A percentile compares a stretch with the other conserved stretches of the same genome.
Conservation (phyloP, 2,329 filamentous ascomycete genomes). For the Epichloe aotearoae region DNA sequence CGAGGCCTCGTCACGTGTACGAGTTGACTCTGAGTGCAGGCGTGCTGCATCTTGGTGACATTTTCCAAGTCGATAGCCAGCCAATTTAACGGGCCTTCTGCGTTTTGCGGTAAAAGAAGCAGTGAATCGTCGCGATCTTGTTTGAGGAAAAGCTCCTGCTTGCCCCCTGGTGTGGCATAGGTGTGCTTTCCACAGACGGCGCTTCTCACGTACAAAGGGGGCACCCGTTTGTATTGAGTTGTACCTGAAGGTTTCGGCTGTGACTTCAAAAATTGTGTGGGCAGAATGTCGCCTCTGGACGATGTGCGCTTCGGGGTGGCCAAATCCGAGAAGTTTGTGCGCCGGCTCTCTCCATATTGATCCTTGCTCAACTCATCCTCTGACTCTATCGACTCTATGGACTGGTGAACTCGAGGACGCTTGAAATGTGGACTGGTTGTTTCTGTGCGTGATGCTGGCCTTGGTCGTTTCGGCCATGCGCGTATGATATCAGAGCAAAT, state of each 20-base stretch:
- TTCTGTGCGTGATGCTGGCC: slow-evolving; percentile 1
- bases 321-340: slow-evolving; percentile 7
- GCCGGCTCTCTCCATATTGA: slow-evolving; percentile 7
- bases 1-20: slow-evolving; percentile 13
- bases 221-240: background rate
- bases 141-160: slow-evolving; percentile 1
- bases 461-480: slow-evolving; percentile 2
- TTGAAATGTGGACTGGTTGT: slow-evolving; percentile 9
- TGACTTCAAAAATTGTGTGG: slow-evolving; percentile 10
- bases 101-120: background rate
- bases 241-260: background rate
- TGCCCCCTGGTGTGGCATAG: slow-evolving; percentile 1
- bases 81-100: slow-evolving; percentile 1
- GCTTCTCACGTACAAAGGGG: slow-evolving; percentile 7
- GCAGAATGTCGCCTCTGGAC: slow-evolving; percentile 16
- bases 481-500: slow-evolving; percentile 13
- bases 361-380: slow-evolving; percentile 18
- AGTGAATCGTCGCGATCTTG: background rate
- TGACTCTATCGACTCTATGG: slow-evolving; percentile 10
- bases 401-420: slow-evolving; percentile 2
- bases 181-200: slow-evolving; percentile 14
- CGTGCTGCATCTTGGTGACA: slow-evolving; percentile 7
- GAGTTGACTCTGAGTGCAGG: slow-evolving; percentile 8
- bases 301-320: background rate
- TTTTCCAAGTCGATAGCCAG: slow-evolving; percentile 4